These are phyloP conservation scores for Lyophyllum atratum DNA, from an alignment of 768 basidiomycete genomes.

Conservation along the genomic window DNA sequence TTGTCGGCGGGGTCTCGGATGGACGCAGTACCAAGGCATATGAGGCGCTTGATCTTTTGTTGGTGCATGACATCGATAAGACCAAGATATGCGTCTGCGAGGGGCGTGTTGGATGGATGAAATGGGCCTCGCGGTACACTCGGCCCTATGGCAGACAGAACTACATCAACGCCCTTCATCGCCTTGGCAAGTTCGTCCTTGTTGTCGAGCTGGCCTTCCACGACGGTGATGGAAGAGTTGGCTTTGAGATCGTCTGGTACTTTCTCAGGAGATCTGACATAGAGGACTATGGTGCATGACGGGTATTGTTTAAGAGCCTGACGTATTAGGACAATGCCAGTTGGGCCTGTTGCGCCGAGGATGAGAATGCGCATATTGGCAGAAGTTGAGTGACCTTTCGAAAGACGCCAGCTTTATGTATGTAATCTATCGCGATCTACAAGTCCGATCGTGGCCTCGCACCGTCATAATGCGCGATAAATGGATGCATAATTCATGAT, in stretches of 20 bases:
- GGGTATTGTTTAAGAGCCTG: constrained; percentile 47
- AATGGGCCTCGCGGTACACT: constrained; percentile 31
- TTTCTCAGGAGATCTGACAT: constrained; percentile 65
- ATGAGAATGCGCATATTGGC: constrained; percentile 51
- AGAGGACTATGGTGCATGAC: constrained; percentile 51
- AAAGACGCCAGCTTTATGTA: neutral
- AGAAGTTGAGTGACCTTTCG: neutral
- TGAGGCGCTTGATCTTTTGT: constrained; percentile 54
- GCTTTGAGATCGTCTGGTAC: constrained; percentile 50
- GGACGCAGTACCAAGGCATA: constrained; percentile 68
- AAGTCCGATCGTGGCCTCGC: neutral
- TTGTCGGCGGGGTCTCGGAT: constrained; percentile 64
- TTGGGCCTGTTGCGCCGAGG: constrained; percentile 70
- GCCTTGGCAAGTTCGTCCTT: constrained; percentile 49
- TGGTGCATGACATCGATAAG: constrained; percentile 60
- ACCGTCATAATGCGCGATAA: neutral
- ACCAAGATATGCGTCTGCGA: constrained; percentile 58
- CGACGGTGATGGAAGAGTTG: constrained; percentile 47
- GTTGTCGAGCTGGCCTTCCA: constrained; percentile 61
- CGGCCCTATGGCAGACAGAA: constrained; percentile 70
- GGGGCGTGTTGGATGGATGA: constrained; percentile 53
- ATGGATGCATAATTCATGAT: neutral
- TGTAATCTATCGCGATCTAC: neutral
- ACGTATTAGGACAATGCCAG: constrained; percentile 58
- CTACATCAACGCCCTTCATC: constrained; percentile 57